Conservation (phyloP, 1,139 yeast species). For the Magnusiomyces clavatus region DNA sequence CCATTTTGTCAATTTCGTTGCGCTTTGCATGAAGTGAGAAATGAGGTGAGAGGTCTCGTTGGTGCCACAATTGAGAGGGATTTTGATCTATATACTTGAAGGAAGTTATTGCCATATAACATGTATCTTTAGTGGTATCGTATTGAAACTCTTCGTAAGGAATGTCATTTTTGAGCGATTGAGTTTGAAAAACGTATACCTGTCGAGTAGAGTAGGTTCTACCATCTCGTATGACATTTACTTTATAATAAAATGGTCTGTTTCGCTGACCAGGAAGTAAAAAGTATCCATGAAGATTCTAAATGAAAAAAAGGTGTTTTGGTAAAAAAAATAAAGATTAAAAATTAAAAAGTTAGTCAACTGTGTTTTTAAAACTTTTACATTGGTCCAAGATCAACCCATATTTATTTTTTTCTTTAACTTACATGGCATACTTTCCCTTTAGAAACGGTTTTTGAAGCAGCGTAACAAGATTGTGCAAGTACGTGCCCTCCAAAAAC, state of each 20-base stretch:
- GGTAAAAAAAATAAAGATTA: too few relatives aligned
- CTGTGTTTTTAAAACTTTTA: background rate
- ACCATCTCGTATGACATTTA: constrained; percentile 27
- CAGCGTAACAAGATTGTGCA: constrained; percentile 27
- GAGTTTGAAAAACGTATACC: constrained; percentile 27
- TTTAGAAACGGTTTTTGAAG: constrained; percentile 23
- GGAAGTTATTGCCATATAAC: constrained; percentile 25
- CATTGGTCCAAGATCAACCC: too few relatives aligned
- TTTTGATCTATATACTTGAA: constrained; percentile 23
- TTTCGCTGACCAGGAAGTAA: constrained; percentile 26
- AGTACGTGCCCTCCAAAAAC: constrained; percentile 31
- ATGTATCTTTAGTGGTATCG: constrained; percentile 18
- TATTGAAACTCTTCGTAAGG: constrained; percentile 13
- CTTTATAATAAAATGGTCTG: constrained; percentile 27
- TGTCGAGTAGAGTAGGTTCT: constrained; percentile 24
- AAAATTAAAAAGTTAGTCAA: background rate
- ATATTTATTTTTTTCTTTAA: too few relatives aligned
- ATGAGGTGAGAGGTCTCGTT: constrained; percentile 18
- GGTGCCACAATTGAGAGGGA: constrained; percentile 19
- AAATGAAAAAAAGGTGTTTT: too few relatives aligned
- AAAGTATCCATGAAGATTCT: constrained; percentile 28
- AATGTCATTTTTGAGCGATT: constrained; percentile 14
- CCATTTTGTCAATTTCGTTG: constrained; percentile 18
- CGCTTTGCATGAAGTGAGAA: constrained; percentile 14
- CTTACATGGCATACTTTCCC: constrained; percentile 22